These are phyloP conservation scores for Penicillium longicatenatum DNA, from an alignment of 495 filamentous ascomycete genomes.

Conservation along the genomic window DNA sequence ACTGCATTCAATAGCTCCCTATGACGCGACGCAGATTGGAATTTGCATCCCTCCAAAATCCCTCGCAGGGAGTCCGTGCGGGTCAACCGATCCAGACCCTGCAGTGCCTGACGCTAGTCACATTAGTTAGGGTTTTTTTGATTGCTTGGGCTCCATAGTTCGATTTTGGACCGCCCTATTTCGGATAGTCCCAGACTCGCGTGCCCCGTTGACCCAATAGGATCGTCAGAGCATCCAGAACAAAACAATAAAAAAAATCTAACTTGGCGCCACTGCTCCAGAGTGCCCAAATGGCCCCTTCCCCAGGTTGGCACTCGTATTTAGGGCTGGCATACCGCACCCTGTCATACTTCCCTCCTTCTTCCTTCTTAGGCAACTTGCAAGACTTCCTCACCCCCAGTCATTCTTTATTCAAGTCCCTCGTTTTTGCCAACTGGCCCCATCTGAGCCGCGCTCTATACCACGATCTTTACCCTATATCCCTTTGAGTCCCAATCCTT, in stretches of 20 bases:
- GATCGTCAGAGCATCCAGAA: constrained; percentile 3
- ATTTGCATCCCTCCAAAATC: constrained; percentile 2
- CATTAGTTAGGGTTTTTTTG: constrained; percentile 10
- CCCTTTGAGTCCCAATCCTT: constrained; percentile 6
- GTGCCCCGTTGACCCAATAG: constrained; percentile 3
- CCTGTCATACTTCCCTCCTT: constrained; percentile 23
- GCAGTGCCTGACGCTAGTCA: constrained; percentile 9
- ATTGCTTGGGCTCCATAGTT: constrained; percentile 21
- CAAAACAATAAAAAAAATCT: constrained; percentile 1
- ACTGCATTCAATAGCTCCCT: background rate
- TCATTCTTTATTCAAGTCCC: constrained; percentile 23
- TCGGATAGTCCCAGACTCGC: constrained; percentile 25
- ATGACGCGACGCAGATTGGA: constrained; percentile 4
- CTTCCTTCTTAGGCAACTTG: constrained; percentile 20
- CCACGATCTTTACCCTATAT: constrained; percentile 3
- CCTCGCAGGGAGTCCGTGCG: constrained; percentile 10
- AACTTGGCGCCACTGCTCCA: background rate
- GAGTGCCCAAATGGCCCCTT: constrained; percentile 1
- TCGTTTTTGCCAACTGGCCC: constrained; percentile 19
- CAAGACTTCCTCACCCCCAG: constrained; percentile 8
- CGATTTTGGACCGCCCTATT: constrained; percentile 22
- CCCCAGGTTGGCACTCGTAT: constrained; percentile 21
- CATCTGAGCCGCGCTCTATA: constrained; percentile 31
- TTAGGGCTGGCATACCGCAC: constrained; percentile 26
- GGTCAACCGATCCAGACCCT: constrained; percentile 3